Base-by-base conservation (phyloP, 306 rosid genomes). In the Prunus kanzakura region DNA sequence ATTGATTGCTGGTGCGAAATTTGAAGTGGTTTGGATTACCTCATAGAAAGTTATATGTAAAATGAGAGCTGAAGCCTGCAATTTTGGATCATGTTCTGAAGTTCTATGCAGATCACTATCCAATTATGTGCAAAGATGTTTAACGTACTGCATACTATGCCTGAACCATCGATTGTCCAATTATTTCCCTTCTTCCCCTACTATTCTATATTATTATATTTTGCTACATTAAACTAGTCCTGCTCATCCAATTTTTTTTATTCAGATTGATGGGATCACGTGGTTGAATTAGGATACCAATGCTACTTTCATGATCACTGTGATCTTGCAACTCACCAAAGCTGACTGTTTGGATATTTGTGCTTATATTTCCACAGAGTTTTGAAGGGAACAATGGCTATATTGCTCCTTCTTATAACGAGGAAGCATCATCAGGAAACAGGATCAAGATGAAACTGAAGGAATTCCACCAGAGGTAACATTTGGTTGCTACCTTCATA, bases 381-480 rank as follows among this genome's bases (percentile, higher is more conserved):
- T 84, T 82, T 32, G 96, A 87, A 58, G 97, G 60, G 64, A 86
- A 84, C 79, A 67, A 78, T 81, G 96, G 89, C 69, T 95, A 95
- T 76, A 38, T 89, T 78, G 90, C 96, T 84, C 99, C 99, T 76
- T 80, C 95, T 45, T 91, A 82, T 55, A 76, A 87, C 30, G 97
- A 87, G 61, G 97, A 88, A 83, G 77, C 85, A 18, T 86, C 99
- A 50, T 90, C 99, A 19, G 95, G 97, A 77, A 92, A 76, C 89
- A 92, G 81, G 82, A 88, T 92, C 81, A 95, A 92, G 85, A 92
- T 92, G 99, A 95, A 86, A 82, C 91, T 95, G 56, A 95, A 90
- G 77, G 99, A 95, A 83, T 87, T 95, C 64, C 99, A 92, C 69
- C 90, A 78, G 88, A 95, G 93, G 99, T 92, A 85, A 35, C 63